Conservation (phyloP, 1,284 basidiomycete species). For the Ceratobasidium sp. region DNA sequence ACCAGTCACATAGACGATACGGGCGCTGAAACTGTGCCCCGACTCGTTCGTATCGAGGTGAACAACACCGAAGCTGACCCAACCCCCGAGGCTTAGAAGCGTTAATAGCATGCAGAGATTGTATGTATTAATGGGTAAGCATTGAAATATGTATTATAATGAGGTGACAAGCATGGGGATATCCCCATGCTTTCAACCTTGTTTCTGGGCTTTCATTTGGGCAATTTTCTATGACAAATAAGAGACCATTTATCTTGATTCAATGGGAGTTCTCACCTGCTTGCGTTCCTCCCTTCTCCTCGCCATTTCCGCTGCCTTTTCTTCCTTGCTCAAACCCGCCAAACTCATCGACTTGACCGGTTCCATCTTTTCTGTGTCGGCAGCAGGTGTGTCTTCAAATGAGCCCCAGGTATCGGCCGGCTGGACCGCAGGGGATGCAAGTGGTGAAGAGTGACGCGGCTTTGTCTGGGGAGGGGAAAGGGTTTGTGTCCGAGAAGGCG, state of each 20-base stretch:
- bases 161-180: neutral
- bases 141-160: neutral
- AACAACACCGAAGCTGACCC: conserved; percentile 7
- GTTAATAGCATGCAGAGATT: neutral
- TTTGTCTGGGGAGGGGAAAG: conserved; percentile 26
- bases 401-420: conserved; percentile 34
- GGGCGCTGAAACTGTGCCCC: conserved; percentile 33
- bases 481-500: conserved; percentile 7
- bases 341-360: conserved; percentile 48
- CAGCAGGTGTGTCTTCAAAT: conserved; percentile 41
- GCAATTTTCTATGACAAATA: conserved; percentile 40
- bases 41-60: conserved; percentile 27
- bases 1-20: conserved; percentile 5
- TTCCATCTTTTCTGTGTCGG: conserved; percentile 41
- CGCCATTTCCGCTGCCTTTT: conserved; percentile 88
- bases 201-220: conserved; percentile 73
- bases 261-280: conserved; percentile 58
- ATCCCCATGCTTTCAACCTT: neutral
- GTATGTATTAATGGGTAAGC: neutral
- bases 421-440: conserved; percentile 12
- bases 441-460: conserved; percentile 28
- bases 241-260: neutral
- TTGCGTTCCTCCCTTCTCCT: conserved; percentile 86
- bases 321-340: conserved; percentile 74
- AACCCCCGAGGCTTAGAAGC: conserved; percentile 11